A percentile compares a stretch with the other conserved stretches of the same genome.
Evolutionary conservation across 2,329 filamentous ascomycete genomes (phyloP).

Genomic region (Aspergillus aculeatus): DNA sequence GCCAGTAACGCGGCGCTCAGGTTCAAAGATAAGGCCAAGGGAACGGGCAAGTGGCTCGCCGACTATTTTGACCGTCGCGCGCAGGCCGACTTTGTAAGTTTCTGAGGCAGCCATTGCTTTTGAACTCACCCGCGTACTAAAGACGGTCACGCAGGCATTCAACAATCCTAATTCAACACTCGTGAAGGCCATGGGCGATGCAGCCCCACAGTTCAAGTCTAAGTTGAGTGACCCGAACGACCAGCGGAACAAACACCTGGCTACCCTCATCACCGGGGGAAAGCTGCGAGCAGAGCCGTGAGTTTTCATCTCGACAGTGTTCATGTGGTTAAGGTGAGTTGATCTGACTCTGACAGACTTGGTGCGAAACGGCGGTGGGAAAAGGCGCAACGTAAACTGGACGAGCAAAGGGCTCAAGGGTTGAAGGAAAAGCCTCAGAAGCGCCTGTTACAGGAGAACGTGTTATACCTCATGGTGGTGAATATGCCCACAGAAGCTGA

Average conservation of each 20-base stretch:
- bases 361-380: neutral
- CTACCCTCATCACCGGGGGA: no score
- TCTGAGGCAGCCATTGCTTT: neutral
- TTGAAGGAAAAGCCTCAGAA: neutral
- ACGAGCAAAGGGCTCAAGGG: neutral
- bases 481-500: neutral
- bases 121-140: neutral
- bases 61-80: neutral
- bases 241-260: neutral
- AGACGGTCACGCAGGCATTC: neutral
- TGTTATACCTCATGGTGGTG: neutral
- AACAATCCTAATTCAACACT: neutral
- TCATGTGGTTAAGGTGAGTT: no score
- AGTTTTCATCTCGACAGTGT: no score
- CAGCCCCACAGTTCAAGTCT: neutral
- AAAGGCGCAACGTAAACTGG: neutral
- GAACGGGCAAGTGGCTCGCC: neutral
- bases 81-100: constrained; percentile 1
- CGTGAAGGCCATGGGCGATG: neutral
- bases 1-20: neutral
- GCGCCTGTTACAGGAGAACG: neutral
- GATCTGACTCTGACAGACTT: neutral
- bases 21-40: neutral
- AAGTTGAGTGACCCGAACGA: neutral
- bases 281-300: no score